Conservation (phyloP, 2,329 filamentous ascomycete genomes). For the Sclerotinia nivalis region DNA sequence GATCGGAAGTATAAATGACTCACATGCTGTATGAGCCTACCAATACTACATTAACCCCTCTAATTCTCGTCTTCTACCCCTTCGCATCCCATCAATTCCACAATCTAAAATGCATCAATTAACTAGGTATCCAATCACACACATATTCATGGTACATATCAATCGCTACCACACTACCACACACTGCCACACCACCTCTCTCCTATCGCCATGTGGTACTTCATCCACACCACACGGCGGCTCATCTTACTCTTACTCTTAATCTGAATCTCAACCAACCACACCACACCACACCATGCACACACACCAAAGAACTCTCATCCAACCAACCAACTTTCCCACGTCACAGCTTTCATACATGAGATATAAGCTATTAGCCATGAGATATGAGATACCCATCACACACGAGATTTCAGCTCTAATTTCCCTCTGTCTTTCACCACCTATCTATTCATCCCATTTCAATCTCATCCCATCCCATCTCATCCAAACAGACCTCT, state of each 20-base stretch:
- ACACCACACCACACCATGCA: neutral
- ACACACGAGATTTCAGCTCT: too few species aligned
- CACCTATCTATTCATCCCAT: neutral
- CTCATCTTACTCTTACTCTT: neutral
- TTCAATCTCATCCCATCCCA: neutral
- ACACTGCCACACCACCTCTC: neutral
- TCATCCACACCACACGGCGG: neutral
- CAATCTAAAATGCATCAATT: neutral
- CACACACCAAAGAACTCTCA: neutral
- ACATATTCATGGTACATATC: neutral
- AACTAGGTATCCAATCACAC: neutral
- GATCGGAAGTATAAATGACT: slow-evolving; percentile 8
- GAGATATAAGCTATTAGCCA: neutral
- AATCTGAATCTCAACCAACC: neutral
- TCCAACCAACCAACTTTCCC: slow-evolving; percentile 11
- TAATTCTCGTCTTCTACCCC: neutral
- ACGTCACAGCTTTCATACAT: neutral
- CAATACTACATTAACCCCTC: neutral
- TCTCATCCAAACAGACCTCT: neutral
- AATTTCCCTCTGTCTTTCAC: too few species aligned
- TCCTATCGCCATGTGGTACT: neutral
- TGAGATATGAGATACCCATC: too few species aligned
- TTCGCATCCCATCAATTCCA: too few species aligned
- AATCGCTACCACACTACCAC: neutral
- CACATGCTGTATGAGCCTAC: slow-evolving; percentile 1